Percentiles rank a stretch among this genome's conserved stretches.
Conservation (phyloP, 1,284 basidiomycete genomes). For the Chondrostereum purpureum region DNA sequence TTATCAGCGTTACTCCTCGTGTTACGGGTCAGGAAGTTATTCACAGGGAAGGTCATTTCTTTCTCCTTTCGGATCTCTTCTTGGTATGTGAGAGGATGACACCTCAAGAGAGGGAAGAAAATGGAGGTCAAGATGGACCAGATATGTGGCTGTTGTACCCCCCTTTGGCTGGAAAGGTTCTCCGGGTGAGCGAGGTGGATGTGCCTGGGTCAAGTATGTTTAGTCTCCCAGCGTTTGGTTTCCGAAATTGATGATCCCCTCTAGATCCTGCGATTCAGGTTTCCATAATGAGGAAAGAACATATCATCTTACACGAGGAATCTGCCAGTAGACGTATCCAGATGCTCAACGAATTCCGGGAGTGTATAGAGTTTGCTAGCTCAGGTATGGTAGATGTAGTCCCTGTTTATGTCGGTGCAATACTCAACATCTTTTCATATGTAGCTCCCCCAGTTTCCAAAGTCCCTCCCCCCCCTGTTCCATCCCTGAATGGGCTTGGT, state of each 20-base stretch:
- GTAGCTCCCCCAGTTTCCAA: conserved; percentile 55
- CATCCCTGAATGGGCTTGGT: conserved; percentile 26
- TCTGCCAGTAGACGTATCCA: conserved; percentile 60
- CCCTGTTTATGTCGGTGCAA: not conserved
- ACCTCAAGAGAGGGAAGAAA: conserved; percentile 47
- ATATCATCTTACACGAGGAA: conserved; percentile 61
- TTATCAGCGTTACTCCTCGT: conserved; percentile 74
- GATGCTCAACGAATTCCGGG: conserved; percentile 71
- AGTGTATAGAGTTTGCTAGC: conserved; percentile 79
- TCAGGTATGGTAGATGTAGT: conserved; percentile 49
- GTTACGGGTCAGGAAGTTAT: conserved; percentile 69
- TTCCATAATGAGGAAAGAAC: conserved; percentile 87
- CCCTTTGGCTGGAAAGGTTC: conserved; percentile 90
- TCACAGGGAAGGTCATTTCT: conserved; percentile 77
- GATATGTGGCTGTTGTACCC: conserved; percentile 96
- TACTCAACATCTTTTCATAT: not conserved
- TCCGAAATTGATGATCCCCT: conserved; percentile 9
- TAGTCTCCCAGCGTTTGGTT: conserved; percentile 6
- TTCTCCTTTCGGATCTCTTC: conserved; percentile 90
- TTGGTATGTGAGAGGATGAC: conserved; percentile 82
- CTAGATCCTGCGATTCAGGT: conserved; percentile 72
- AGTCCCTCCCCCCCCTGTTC: conserved; percentile 53
- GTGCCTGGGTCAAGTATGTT: conserved; percentile 51
- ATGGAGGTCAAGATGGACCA: conserved; percentile 45
- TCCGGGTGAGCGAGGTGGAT: conserved; percentile 62